phyloP scores from a whole-genome alignment of 2,329 filamentous ascomycete species.

The Byssothecium circinans region DNA sequence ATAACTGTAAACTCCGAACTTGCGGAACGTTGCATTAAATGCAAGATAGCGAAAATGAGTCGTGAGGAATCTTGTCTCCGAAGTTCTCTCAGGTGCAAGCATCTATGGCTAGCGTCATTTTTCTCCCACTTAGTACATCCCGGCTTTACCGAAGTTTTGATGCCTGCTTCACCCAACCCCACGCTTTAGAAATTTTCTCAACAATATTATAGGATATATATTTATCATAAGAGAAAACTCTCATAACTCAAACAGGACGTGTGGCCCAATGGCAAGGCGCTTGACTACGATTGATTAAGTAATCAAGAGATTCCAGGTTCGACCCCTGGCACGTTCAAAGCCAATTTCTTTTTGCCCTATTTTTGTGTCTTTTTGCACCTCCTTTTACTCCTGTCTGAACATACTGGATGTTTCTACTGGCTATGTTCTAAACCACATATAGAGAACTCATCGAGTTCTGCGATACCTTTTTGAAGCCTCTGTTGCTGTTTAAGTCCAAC shows the following conservation, averaged over 20 bases:
- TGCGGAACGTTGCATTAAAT: not conserved
- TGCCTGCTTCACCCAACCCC: no score
- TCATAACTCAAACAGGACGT: constrained; percentile 21
- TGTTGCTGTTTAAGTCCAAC: no score
- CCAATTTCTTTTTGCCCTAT: not conserved
- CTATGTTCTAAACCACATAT: no score
- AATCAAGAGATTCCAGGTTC: constrained; percentile 38
- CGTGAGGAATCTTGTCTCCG: no score
- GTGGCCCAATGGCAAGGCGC: constrained; percentile 62
- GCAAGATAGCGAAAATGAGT: not conserved
- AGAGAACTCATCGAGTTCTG: no score
- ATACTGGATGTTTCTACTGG: no score
- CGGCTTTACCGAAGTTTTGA: no score
- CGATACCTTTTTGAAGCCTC: not conserved
- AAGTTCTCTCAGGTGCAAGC: no score
- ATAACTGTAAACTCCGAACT: not conserved
- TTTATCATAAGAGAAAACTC: not conserved
- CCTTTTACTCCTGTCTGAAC: no score
- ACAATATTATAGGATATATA: constrained; percentile 2
- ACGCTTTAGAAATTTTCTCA: not conserved
- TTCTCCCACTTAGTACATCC: no score
- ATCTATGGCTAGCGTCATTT: no score
- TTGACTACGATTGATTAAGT: constrained; percentile 54
- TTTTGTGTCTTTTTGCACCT: not conserved
- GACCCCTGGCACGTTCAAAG: constrained; percentile 2